Evolutionary conservation across 306 rosid genomes (phyloP).

Genomic region (Lotus japonicus): DNA sequence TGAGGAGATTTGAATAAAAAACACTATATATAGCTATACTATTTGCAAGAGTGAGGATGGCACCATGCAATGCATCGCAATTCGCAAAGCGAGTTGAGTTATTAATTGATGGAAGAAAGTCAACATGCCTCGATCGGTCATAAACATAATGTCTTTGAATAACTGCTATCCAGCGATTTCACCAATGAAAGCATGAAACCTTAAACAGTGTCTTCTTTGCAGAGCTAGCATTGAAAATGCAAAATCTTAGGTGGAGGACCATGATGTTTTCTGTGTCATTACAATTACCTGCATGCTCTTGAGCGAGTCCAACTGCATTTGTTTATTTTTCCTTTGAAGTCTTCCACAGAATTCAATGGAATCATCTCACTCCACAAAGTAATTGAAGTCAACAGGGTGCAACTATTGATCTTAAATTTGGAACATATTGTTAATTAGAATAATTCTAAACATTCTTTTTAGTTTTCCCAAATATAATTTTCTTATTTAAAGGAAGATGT

Average conservation of each 20-base stretch:
- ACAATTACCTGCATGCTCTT: not conserved
- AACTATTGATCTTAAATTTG: not conserved
- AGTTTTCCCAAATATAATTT: too few relatives aligned
- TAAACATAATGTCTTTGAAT: not conserved
- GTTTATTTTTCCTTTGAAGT: not conserved
- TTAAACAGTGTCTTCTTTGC: not conserved
- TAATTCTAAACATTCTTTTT: too few relatives aligned
- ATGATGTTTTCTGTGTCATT: not conserved
- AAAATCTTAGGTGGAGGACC: not conserved
- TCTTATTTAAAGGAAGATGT: too few relatives aligned
- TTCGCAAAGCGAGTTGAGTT: too few relatives aligned
- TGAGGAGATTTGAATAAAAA: not conserved
- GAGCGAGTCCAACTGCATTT: not conserved
- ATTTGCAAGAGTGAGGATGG: too few relatives aligned
- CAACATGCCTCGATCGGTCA: too few relatives aligned
- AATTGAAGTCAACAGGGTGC: not conserved
- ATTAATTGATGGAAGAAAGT: too few relatives aligned
- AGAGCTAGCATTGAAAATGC: slow-evolving; percentile 5
- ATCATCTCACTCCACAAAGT: not conserved
- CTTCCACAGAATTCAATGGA: not conserved
- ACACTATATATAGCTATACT: too few relatives aligned
- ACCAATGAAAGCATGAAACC: slow-evolving; percentile 5
- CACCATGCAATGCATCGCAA: too few relatives aligned
- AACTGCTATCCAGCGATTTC: not conserved
- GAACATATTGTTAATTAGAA: too few relatives aligned